Evolutionary conservation across 305 asterid genomes (phyloP).

Genomic region (Solanum hybrid): DNA sequence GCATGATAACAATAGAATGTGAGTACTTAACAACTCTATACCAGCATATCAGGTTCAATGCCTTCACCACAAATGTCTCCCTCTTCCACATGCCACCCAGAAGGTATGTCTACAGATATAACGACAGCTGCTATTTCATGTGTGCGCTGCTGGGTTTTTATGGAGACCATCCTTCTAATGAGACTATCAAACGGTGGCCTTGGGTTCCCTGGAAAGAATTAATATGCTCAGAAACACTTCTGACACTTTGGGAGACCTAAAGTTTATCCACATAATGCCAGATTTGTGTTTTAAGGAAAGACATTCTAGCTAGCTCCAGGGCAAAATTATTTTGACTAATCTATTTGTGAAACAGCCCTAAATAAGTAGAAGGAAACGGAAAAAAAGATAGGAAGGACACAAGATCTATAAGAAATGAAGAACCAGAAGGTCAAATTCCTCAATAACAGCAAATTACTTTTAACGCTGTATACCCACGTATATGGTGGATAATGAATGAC

Average conservation of each 20-base stretch:
- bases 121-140: slow-evolving; percentile 45
- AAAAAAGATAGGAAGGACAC: neutral
- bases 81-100: slow-evolving; percentile 96
- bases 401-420: neutral
- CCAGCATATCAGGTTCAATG: slow-evolving; percentile 85
- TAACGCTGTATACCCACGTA: neutral
- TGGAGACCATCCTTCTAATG: slow-evolving; percentile 42
- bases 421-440: neutral
- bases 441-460: neutral
- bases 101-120: slow-evolving; percentile 85
- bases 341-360: neutral
- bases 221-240: slow-evolving; percentile 10
- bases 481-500: neutral
- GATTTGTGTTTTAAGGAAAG: neutral
- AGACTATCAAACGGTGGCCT: slow-evolving; percentile 88
- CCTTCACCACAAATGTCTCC: slow-evolving; percentile 69
- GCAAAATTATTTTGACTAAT: neutral
- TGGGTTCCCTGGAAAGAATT: slow-evolving; percentile 55
- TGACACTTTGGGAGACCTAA: neutral
- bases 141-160: slow-evolving; percentile 23
- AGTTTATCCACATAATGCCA: neutral
- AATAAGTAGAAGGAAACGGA: neutral
- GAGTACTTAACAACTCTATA: slow-evolving; percentile 17
- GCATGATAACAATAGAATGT: neutral
- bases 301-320: neutral